phyloP scores from a whole-genome alignment of 805 yeast genomes.

The Saccharomycodes ludwigii region DNA sequence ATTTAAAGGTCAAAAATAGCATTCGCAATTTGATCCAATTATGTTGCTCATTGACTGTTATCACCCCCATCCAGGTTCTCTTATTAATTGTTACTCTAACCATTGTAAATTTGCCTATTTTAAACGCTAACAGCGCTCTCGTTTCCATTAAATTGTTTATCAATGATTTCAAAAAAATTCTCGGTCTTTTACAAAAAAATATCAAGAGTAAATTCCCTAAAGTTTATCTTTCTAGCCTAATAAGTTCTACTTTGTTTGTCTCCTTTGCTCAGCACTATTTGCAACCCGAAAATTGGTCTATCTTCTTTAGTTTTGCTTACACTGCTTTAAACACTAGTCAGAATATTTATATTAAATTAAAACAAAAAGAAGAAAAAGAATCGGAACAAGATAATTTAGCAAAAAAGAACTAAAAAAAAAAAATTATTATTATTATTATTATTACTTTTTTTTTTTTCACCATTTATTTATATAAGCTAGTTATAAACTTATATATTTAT shows the following conservation, averaged over 20 bases:
- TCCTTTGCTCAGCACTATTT: constrained; percentile 14
- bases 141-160: not conserved
- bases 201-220: constrained; percentile 9
- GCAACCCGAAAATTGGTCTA: constrained; percentile 15
- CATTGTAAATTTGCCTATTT: constrained; percentile 7
- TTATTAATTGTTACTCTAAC: constrained; percentile 11
- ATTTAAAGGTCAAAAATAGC: constrained; percentile 4
- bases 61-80: constrained; percentile 14
- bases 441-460: too few relatives aligned
- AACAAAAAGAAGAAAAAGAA: not conserved
- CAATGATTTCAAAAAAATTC: constrained; percentile 4
- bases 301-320: constrained; percentile 16
- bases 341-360: constrained; percentile 13
- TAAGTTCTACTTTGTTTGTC: constrained; percentile 12
- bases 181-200: too few relatives aligned
- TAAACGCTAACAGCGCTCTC: constrained; percentile 4
- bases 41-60: constrained; percentile 11
- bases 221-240: constrained; percentile 12
- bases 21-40: constrained; percentile 12
- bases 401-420: not conserved
- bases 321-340: constrained; percentile 13
- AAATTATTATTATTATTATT: too few relatives aligned
- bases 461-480: too few relatives aligned
- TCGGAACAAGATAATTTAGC: not conserved
- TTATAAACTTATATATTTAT: too few relatives aligned